Evolutionary conservation across 2,329 filamentous ascomycete genomes (phyloP).

Genomic region (Fusarium chlamydosporum): DNA sequence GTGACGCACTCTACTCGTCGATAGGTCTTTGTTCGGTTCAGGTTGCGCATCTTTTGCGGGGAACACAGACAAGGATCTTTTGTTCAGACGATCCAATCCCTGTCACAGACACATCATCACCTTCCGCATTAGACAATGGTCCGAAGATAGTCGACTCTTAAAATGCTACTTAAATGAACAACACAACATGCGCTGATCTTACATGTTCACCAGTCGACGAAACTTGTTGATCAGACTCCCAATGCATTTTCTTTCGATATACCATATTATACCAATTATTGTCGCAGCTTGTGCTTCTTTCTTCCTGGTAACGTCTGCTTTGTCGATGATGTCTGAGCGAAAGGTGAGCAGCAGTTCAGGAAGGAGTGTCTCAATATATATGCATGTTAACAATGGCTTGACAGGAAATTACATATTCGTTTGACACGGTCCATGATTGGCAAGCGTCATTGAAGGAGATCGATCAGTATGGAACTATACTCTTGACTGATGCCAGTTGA

Average conservation of each 20-base stretch:
- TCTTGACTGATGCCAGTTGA: accelerated
- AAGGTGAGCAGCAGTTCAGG: background rate
- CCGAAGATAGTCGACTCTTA: slow-evolving; percentile 20
- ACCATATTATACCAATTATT: slow-evolving; percentile 19
- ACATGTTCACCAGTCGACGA: background rate
- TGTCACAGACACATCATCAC: slow-evolving; percentile 22
- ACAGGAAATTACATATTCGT: slow-evolving; percentile 9
- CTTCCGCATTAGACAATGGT: slow-evolving; percentile 26
- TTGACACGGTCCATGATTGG: slow-evolving; percentile 21
- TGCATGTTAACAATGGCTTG: accelerated
- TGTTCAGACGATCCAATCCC: slow-evolving; percentile 10
- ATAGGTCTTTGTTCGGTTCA: slow-evolving; percentile 14
- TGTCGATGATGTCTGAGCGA: slow-evolving; percentile 21
- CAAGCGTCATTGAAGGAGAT: slow-evolving; percentile 3
- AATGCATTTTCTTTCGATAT: slow-evolving; percentile 22
- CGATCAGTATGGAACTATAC: background rate
- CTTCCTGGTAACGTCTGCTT: background rate
- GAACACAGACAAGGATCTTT: slow-evolving; percentile 23
- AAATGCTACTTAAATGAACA: slow-evolving; percentile 28
- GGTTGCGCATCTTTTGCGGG: background rate
- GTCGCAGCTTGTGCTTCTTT: slow-evolving; percentile 19
- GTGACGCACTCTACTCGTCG: slow-evolving; percentile 8
- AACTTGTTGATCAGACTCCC: background rate
- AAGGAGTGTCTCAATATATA: no score
- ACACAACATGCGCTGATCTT: background rate